Conservation (phyloP, 352 stramenopile species). For the Globisporangium apiculatum region DNA sequence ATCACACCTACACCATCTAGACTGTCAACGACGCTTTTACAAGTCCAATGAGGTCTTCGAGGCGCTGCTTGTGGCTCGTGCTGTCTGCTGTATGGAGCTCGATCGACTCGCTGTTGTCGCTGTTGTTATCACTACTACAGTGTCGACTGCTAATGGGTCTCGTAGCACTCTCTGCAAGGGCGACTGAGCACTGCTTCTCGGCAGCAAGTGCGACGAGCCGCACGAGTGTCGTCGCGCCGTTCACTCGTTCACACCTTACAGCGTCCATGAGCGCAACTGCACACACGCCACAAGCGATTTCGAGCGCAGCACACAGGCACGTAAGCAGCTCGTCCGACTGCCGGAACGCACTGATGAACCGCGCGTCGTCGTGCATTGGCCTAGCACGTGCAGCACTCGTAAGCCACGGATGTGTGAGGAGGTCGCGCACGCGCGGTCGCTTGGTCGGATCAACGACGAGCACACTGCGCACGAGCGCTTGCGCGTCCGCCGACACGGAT, state of each 20-base stretch:
- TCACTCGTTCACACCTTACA: conserved; percentile 7
- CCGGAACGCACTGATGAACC: conserved; percentile 14
- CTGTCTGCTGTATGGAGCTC: background rate
- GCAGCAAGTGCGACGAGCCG: conserved; percentile 9
- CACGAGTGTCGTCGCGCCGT: conserved; percentile 19
- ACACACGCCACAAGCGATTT: conserved; percentile 14
- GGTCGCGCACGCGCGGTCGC: conserved; percentile 22
- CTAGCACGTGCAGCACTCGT: background rate
- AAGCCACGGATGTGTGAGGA: conserved; percentile 35
- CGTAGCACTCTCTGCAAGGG: background rate
- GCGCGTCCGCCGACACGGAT: conserved; percentile 26
- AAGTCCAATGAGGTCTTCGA: conserved; percentile 50
- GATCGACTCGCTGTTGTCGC: background rate
- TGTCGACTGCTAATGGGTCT: background rate
- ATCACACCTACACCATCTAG: background rate
- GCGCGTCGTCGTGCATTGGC: background rate
- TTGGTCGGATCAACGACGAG: conserved; percentile 35
- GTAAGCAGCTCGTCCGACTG: conserved; percentile 13
- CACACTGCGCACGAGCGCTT: conserved; percentile 36
- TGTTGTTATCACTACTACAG: conserved; percentile 3
- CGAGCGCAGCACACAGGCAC: conserved; percentile 16
- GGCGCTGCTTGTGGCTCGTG: conserved; percentile 31
- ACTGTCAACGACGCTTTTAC: conserved; percentile 27
- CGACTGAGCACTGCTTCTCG: conserved; percentile 8
- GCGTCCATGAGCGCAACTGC: background rate